Conservation (phyloP, 2,329 filamentous ascomycete genomes). For the Pseudogymnoascus sp. region DNA sequence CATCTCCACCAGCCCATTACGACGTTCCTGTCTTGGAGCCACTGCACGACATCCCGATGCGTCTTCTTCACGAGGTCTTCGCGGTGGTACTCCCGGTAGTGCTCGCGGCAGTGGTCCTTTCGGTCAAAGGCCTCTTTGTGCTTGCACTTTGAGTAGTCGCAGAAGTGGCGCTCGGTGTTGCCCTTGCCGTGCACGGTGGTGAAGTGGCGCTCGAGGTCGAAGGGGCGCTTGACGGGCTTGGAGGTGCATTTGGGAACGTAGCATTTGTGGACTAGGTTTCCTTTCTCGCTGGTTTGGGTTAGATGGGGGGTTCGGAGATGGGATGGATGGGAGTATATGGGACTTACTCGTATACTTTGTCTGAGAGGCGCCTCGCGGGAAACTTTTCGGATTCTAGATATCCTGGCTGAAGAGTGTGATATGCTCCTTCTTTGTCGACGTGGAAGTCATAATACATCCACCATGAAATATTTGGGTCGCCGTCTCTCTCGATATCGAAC, state of each 20-base stretch:
- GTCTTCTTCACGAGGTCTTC: slow-evolving; percentile 28
- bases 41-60: slow-evolving; percentile 18
- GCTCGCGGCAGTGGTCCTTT: slow-evolving; percentile 43
- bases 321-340: neutral
- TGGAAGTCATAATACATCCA: slow-evolving; percentile 11
- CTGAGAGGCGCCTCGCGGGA: neutral
- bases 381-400: slow-evolving; percentile 8
- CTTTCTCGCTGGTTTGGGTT: neutral
- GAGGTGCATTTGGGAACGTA: neutral
- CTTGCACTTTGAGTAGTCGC: slow-evolving; percentile 27
- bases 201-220: slow-evolving; percentile 34
- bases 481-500: slow-evolving; percentile 5
- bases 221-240: slow-evolving; percentile 24
- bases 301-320: neutral
- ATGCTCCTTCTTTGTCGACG: slow-evolving; percentile 5
- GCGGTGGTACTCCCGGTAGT: slow-evolving; percentile 42
- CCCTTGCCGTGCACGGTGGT: slow-evolving; percentile 26
- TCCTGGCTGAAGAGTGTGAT: neutral
- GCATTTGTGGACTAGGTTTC: slow-evolving; percentile 1
- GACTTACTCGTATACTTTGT: neutral
- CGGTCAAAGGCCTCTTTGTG: slow-evolving; percentile 36
- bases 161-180: slow-evolving; percentile 21
- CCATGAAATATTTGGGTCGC: slow-evolving; percentile 9
- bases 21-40: slow-evolving; percentile 21
- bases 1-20: slow-evolving; percentile 24